Evolutionary conservation across 768 basidiomycete genomes (phyloP).

Genomic region (Trichaptum fuscoviolaceum): DNA sequence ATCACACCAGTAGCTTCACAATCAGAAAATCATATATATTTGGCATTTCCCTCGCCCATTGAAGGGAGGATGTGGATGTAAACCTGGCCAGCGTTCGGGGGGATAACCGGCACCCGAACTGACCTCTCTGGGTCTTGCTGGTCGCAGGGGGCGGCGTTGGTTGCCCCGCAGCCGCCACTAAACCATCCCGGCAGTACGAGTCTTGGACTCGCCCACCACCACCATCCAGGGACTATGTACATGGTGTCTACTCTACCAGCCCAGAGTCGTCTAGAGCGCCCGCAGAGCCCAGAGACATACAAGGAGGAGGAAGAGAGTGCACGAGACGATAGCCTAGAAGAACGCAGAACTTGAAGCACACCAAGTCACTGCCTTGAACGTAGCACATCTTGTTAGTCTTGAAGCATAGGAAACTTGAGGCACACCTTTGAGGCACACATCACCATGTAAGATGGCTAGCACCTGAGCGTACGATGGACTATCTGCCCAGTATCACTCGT

Average conservation of each 20-base stretch:
- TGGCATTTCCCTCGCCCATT: background rate
- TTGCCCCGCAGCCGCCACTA: slow-evolving; percentile 1
- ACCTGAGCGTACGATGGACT: background rate
- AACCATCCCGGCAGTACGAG: background rate
- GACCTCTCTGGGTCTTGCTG: background rate
- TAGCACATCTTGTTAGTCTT: background rate
- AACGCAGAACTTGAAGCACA: too few species aligned
- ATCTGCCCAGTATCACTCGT: background rate
- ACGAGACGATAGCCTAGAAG: background rate
- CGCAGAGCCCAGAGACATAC: background rate
- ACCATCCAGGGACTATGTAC: background rate
- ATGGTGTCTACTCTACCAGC: background rate
- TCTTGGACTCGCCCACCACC: background rate
- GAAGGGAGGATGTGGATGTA: background rate
- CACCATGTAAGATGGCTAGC: background rate
- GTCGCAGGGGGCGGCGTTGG: background rate
- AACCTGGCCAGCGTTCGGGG: background rate
- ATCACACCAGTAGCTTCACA: too few species aligned
- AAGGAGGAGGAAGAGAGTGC: background rate
- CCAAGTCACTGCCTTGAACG: background rate
- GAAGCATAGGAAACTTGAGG: background rate
- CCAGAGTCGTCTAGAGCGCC: background rate
- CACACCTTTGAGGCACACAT: background rate
- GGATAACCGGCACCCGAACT: background rate
- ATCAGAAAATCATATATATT: background rate